phyloP scores from a whole-genome alignment of 257 asterid genomes.

The Gardenia jasminoides region DNA sequence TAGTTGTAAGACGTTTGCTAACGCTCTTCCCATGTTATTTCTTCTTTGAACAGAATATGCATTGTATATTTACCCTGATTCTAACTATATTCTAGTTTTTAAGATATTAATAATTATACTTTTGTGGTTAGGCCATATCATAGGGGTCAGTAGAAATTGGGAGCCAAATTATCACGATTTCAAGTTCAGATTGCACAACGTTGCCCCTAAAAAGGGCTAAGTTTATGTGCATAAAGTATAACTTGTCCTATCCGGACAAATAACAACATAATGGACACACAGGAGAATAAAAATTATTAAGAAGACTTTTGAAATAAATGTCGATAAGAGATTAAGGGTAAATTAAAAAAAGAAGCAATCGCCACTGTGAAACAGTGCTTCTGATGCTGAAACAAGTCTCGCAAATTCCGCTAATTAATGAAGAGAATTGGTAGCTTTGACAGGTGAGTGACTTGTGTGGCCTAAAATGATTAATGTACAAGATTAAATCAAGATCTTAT shows the following conservation, averaged over 20 bases:
- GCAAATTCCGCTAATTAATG: background rate
- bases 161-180: too few species aligned
- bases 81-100: too few species aligned
- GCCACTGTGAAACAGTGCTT: background rate
- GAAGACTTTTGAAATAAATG: background rate
- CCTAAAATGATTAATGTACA: background rate
- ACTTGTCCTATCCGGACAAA: background rate
- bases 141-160: too few species aligned
- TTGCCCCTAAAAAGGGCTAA: background rate
- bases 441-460: background rate
- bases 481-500: background rate
- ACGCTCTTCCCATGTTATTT: too few species aligned
- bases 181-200: too few species aligned
- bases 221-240: background rate
- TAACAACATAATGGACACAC: background rate
- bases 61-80: too few species aligned
- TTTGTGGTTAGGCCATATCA: too few species aligned
- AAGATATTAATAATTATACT: too few species aligned
- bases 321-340: background rate
- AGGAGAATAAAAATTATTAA: background rate
- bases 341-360: background rate
- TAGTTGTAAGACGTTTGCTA: too few species aligned
- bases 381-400: background rate
- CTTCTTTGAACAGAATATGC: too few species aligned
- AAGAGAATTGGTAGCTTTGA: background rate